A percentile compares a stretch with the other conserved stretches of the same genome.
Conservation (phyloP, 768 basidiomycete genomes). For the Leccinum disarticulatum region DNA sequence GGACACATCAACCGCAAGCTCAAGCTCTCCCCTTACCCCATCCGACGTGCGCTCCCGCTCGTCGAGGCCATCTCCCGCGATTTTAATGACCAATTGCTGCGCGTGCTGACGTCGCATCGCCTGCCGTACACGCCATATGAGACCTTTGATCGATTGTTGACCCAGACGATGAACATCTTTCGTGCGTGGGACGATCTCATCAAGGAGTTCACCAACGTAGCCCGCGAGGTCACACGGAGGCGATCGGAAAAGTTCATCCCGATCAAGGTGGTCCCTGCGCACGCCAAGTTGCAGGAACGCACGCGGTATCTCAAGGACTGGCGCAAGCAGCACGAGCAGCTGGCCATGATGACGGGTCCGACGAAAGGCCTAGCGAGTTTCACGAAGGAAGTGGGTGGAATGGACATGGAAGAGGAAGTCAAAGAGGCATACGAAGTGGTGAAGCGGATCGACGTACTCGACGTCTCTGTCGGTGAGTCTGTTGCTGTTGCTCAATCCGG, state of each 20-base stretch:
- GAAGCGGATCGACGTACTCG: constrained; percentile 94
- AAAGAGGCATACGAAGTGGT: constrained; percentile 96
- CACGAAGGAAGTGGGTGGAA: constrained; percentile 77
- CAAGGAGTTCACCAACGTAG: constrained; percentile 91
- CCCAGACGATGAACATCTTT: constrained; percentile 75
- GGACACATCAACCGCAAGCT: constrained; percentile 94
- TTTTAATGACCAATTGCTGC: constrained; percentile 92
- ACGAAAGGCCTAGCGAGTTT: constrained; percentile 79
- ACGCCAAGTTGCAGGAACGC: constrained; percentile 88
- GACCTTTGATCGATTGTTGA: constrained; percentile 85
- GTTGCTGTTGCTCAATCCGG: background rate
- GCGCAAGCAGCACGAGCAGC: constrained; percentile 96
- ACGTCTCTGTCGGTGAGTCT: constrained; percentile 84
- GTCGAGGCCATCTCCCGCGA: constrained; percentile 98
- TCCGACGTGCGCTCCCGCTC: constrained; percentile 91
- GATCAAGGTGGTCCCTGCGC: constrained; percentile 90
- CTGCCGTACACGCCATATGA: constrained; percentile 93
- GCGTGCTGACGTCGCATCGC: constrained; percentile 87
- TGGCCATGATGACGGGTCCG: constrained; percentile 95
- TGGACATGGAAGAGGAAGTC: constrained; percentile 99
- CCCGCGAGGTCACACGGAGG: constrained; percentile 89
- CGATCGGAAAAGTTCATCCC: constrained; percentile 92
- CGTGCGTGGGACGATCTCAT: constrained; percentile 86
- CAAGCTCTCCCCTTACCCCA: constrained; percentile 94
- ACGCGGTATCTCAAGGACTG: constrained; percentile 85